Conservation (phyloP, 2,329 filamentous ascomycete species). For the Trichoderma aggressivum region DNA sequence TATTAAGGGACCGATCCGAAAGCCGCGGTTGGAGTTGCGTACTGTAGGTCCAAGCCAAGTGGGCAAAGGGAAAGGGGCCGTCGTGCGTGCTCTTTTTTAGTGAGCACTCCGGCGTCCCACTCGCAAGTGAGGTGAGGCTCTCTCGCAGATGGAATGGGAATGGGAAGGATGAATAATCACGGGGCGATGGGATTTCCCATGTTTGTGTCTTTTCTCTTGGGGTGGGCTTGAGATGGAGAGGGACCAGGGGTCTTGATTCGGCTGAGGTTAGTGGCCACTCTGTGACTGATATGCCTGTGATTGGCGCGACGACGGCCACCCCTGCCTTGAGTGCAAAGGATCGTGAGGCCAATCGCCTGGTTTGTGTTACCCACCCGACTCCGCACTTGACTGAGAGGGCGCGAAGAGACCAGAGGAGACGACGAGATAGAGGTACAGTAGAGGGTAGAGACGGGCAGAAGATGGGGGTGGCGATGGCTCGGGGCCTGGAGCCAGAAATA, state of each 20-base stretch:
- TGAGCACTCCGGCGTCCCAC: slow-evolving; percentile 12
- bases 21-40: not conserved
- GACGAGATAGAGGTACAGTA: not conserved
- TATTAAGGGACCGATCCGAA: not conserved
- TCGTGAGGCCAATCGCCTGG: not conserved
- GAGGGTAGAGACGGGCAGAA: not conserved
- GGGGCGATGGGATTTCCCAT: slow-evolving; percentile 5
- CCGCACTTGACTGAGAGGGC: not conserved
- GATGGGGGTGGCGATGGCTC: not conserved
- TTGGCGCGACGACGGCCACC: slow-evolving; percentile 7
- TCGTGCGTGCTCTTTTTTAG: slow-evolving; percentile 2
- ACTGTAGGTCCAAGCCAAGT: not conserved
- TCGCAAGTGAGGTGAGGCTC: not conserved
- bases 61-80: slow-evolving; percentile 8
- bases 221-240: not conserved
- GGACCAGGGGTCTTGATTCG: slow-evolving; percentile 10
- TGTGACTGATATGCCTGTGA: slow-evolving; percentile 3
- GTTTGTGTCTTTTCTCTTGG: not conserved
- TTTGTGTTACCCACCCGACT: slow-evolving; percentile 12
- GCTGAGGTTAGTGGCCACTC: slow-evolving; percentile 13
- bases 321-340: slow-evolving; percentile 12
- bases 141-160: not conserved
- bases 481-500: not conserved
- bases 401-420: not conserved
- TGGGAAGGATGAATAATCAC: slow-evolving; percentile 18